These are phyloP conservation scores for Cyclanthera cordifolia DNA, from an alignment of 306 rosid species.

Conservation along the genomic window DNA sequence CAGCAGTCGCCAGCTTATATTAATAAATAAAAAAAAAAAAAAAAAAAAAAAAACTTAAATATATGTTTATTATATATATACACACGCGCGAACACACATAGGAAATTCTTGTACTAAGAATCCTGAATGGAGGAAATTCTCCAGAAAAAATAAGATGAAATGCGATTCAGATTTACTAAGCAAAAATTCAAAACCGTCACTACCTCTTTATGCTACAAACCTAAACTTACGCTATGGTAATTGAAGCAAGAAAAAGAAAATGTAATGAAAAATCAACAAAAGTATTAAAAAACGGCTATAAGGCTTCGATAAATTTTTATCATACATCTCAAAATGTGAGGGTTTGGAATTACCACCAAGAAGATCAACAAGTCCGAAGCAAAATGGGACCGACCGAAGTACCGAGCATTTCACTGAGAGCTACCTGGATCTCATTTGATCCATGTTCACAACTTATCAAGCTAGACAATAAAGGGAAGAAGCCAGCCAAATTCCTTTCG, in stretches of 20 bases:
- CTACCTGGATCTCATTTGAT: conserved; percentile 74
- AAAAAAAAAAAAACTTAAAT: no score
- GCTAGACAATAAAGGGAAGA: conserved; percentile 74
- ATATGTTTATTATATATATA: no score
- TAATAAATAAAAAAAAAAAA: no score
- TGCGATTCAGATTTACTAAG: conserved; percentile 26
- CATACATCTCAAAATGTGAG: conserved; percentile 43
- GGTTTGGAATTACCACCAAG: conserved; percentile 15
- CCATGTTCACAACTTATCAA: conserved; percentile 92
- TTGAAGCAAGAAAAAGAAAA: background rate
- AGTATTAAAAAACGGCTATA: conserved; percentile 20
- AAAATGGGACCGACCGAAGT: conserved; percentile 77
- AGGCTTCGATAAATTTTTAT: conserved; percentile 24
- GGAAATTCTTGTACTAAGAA: conserved; percentile 13
- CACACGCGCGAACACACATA: background rate
- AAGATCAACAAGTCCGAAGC: conserved; percentile 58
- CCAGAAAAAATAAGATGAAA: conserved; percentile 29
- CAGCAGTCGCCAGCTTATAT: no score
- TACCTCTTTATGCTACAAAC: conserved; percentile 41
- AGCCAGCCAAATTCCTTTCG: conserved; percentile 52
- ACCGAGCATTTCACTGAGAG: conserved; percentile 82
- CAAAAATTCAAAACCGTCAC: conserved; percentile 33
- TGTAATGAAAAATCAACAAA: background rate
- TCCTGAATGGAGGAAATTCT: conserved; percentile 29
- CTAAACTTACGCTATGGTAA: conserved; percentile 31